Evolutionary conservation across 148 eudicot genomes (phyloP), one percentile per base, ranked within the genome.

Genomic region (Rhododendron simsii): DNA sequence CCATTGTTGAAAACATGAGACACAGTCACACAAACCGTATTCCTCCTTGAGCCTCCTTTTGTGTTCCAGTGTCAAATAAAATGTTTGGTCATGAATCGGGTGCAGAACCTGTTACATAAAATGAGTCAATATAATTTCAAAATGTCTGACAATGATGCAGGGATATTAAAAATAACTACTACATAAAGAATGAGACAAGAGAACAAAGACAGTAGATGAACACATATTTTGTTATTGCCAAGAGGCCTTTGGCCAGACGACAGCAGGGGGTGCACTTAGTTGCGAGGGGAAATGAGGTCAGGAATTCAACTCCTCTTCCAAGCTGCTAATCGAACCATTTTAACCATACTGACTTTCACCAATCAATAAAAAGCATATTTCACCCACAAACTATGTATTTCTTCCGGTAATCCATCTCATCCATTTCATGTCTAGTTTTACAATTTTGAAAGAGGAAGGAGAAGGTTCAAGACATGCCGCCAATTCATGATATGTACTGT

Each of bases 1-100:
- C 5, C 18, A n/a, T 26, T 20, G 7, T 37, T 23, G 51, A 26
- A 74, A 6, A 26, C 23, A 83, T 37, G 14, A 37, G 47, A 26
- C 26, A 86, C 37, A 35, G 37, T 35, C 37, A 35, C 41, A 39
- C 91, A 44, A 84, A 91, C 91, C 93, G 84, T 55, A 91, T 86
- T 91, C 93, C 63, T 87, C 89, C 83, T 90, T 91, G 33, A 91
- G 87, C 83, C 85, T 85, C 85, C 67, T 84, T 83, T 90, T 90
- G 55, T 91, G 93, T 15, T 90, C 88, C 80, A 85, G 33, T 0
- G 90, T 87, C 85, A 91, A 87, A 89, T 91, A 91, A 84, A 90
- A 87, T 15, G 91, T 91, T 55, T 90, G 91, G 81, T 91, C 93
- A 87, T 91, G 93, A 78, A 91, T 88, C 3, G 93, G 89, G 84